These are phyloP conservation scores for Verticillium nonalfalfae DNA, from an alignment of 2,329 filamentous ascomycete species.

Conservation along the genomic window DNA sequence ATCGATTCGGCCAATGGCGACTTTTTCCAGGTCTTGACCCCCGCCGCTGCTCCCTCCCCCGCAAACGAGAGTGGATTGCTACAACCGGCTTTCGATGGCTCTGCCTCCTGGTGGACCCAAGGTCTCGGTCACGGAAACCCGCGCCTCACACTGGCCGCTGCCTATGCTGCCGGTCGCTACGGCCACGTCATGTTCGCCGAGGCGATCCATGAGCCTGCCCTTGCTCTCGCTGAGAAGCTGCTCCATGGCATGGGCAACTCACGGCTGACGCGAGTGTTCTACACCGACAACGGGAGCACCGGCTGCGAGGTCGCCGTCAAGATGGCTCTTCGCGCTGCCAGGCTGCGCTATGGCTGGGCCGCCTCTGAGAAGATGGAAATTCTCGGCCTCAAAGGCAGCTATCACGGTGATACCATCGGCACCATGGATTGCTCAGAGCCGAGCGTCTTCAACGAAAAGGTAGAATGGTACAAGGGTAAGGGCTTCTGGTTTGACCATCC, in stretches of 20 bases:
- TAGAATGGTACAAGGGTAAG: constrained; percentile 77
- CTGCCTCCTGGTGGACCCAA: constrained; percentile 89
- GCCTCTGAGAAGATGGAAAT: constrained; percentile 55
- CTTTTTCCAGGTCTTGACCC: constrained; percentile 58
- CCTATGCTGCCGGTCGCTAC: constrained; percentile 76
- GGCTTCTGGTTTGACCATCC: constrained; percentile 82
- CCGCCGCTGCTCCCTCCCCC: not conserved
- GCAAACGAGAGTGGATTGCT: constrained; percentile 30
- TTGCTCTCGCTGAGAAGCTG: constrained; percentile 61
- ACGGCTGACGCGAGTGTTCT: constrained; percentile 67
- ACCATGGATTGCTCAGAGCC: constrained; percentile 84
- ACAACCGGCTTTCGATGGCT: constrained; percentile 70
- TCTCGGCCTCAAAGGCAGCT: constrained; percentile 71
- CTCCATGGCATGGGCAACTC: constrained; percentile 55
- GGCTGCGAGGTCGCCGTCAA: constrained; percentile 80
- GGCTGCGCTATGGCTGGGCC: constrained; percentile 60
- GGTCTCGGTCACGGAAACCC: constrained; percentile 77
- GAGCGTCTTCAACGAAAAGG: constrained; percentile 70
- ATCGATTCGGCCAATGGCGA: constrained; percentile 80
- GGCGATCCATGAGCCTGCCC: constrained; percentile 70
- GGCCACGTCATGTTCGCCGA: constrained; percentile 86
- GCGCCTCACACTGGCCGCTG: constrained; percentile 63
- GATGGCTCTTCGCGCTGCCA: constrained; percentile 70
- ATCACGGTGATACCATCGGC: constrained; percentile 84
- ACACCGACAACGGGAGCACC: constrained; percentile 77